Evolutionary conservation across 768 basidiomycete species (phyloP), one percentile per base, ranked within the genome.

Genomic region (Pholiota microspora): DNA sequence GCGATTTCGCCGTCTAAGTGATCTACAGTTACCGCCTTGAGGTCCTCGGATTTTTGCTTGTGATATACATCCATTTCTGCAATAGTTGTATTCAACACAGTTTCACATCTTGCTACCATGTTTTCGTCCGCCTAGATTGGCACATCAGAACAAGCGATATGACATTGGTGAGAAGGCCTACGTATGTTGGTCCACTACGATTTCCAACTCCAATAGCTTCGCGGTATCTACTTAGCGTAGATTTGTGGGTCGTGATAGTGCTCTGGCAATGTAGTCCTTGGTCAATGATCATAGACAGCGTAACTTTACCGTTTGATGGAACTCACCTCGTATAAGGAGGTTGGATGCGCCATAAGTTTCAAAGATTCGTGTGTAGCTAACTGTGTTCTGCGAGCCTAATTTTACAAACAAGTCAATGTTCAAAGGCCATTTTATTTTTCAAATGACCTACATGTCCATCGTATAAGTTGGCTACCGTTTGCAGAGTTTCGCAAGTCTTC

Each of bases 1-100:
- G 73, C 77, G 56, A 93, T 92, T 67, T 92, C 87, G 6, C 84
- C 86, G 59, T 92, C 89, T 2, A 94, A 77, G 64, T 91, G 85
- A 34, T 87, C 86, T 54, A 74, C 81, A 3, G 82, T 71, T 12
- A 89, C 58, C 1, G 65, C 69, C 13, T 73, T 68, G 56, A 93
- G 84, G 60, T 92, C 89, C 62, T 89, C 87, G 6, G 68, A 64
- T 67, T 91, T 89, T 67, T 91, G 88, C 0, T 73, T 69, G 64
- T 92, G 89, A 60, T 92, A 89, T 1, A 79, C 83, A 47, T 90
- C 88, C 76, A 94, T 84, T 73, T 94, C 92, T 0, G 92, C 89
- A 84, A 92, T 86, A 1, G 92, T 93, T 7, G 84, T 85, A 67
- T 94, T 94, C 24, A 95, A 72, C 6, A 93, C 89, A 0, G 92